Evolutionary conservation across 169 alveolate genomes (phyloP).

Genomic region (Plasmodium coatneyi): DNA sequence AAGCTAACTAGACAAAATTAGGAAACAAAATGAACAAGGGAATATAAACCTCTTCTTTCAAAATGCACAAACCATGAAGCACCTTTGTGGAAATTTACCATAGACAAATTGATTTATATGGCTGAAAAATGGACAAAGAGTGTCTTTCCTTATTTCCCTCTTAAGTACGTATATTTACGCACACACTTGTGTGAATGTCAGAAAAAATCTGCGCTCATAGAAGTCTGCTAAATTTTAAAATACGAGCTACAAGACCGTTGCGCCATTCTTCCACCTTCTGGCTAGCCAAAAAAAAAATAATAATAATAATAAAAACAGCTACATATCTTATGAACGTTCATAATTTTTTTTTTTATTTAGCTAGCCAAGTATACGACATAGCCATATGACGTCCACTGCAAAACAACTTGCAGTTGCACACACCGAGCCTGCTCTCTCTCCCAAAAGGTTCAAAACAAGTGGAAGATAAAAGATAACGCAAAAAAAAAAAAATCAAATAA

Average conservation of each 20-base stretch:
- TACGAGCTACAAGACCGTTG: not conserved
- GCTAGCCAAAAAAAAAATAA: not conserved
- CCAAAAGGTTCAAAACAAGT: not conserved
- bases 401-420: not conserved
- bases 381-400: not conserved
- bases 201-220: not conserved
- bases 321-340: slow-evolving; percentile 2
- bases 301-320: not conserved
- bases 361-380: slow-evolving; percentile 16
- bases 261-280: not conserved
- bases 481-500: not conserved
- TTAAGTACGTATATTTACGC: not conserved
- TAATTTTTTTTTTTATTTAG: slow-evolving; percentile 23
- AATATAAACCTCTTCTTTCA: not conserved
- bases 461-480: not conserved
- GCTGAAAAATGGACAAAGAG: not conserved
- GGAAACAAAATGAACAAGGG: not conserved
- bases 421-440: not conserved
- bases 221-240: not conserved
- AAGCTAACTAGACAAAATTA: not conserved
- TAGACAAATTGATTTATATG: not conserved
- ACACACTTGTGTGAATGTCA: not conserved
- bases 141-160: not conserved
- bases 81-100: not conserved
- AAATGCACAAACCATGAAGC: not conserved